Conservation (phyloP, 805 yeast species). For the Yueomyces sinensis region DNA sequence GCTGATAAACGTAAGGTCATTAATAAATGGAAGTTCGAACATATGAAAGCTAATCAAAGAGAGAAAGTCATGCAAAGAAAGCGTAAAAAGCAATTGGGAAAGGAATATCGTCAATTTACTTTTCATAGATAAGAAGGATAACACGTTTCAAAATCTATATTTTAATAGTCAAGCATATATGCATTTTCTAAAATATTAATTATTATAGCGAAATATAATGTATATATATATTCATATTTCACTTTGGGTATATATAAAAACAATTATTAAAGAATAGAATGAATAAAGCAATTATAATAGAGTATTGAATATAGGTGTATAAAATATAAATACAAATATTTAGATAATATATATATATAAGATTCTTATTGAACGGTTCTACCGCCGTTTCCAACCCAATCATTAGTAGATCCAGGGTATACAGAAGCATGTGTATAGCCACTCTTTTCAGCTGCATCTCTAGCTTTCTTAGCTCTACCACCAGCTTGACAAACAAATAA, state of each 20-base stretch:
- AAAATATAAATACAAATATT: neutral
- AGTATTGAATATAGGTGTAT: no score
- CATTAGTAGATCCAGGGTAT: constrained; percentile 72
- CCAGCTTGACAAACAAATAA: constrained; percentile 83
- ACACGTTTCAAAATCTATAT: no score
- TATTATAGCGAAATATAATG: no score
- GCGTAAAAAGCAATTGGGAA: constrained; percentile 74
- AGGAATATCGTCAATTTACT: constrained; percentile 49
- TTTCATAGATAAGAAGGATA: constrained; percentile 20
- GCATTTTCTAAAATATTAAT: no score
- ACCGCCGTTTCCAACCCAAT: constrained; percentile 42
- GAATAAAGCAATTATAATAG: no score
- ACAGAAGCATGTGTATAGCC: constrained; percentile 69
- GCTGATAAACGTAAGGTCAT: constrained; percentile 61
- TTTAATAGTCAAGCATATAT: no score
- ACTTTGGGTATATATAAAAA: no score
- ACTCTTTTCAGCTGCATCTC: constrained; percentile 67
- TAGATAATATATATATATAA: neutral
- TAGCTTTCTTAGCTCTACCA: constrained; percentile 70
- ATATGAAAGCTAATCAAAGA: constrained; percentile 57
- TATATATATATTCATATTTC: no score
- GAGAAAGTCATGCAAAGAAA: constrained; percentile 78
- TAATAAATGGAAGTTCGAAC: constrained; percentile 66
- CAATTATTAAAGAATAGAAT: no score
- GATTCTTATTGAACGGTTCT: constrained; percentile 4